phyloP scores from a whole-genome alignment of 495 filamentous ascomycete species.

The Penicillium longicatenatum region DNA sequence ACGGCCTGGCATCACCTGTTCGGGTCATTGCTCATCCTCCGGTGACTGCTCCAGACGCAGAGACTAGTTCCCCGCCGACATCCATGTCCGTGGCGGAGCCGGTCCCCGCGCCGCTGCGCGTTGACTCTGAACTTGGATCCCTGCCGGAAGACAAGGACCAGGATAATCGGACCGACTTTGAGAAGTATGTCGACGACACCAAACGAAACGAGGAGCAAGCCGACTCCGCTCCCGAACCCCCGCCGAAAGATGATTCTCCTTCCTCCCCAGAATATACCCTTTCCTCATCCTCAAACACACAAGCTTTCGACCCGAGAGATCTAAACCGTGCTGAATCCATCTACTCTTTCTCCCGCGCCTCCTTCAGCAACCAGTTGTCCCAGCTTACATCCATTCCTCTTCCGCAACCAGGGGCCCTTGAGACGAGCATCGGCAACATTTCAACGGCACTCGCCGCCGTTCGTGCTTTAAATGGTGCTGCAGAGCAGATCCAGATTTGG shows the following conservation, averaged over 20 bases:
- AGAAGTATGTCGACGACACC: slow-evolving; percentile 49
- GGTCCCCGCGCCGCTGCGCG: slow-evolving; percentile 26
- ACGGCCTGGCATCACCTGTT: slow-evolving; percentile 19
- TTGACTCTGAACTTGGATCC: slow-evolving; percentile 14
- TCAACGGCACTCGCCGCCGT: slow-evolving; percentile 78
- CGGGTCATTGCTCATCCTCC: slow-evolving; percentile 8
- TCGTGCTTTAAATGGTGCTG: slow-evolving; percentile 73
- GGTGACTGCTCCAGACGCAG: slow-evolving; percentile 14
- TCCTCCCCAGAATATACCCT: slow-evolving; percentile 28
- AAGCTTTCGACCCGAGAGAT: slow-evolving; percentile 52
- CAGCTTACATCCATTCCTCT: slow-evolving; percentile 83
- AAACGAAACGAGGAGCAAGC: slow-evolving; percentile 39
- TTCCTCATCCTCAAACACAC: slow-evolving; percentile 44
- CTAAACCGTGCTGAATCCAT: slow-evolving; percentile 71
- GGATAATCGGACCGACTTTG: slow-evolving; percentile 42
- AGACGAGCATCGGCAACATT: slow-evolving; percentile 78
- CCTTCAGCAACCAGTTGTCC: slow-evolving; percentile 87
- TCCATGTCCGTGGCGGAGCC: slow-evolving; percentile 40
- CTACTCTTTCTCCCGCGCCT: slow-evolving; percentile 84
- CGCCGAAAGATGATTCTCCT: slow-evolving; percentile 43
- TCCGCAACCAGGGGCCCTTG: slow-evolving; percentile 78
- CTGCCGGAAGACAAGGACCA: slow-evolving; percentile 12
- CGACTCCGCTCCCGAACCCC: slow-evolving; percentile 36
- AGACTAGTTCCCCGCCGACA: slow-evolving; percentile 17
- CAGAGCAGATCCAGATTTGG: slow-evolving; percentile 90